Evolutionary conservation across 305 asterid species (phyloP), one percentile per base, ranked within the genome.

Genomic region (Plantago lanceolata): DNA sequence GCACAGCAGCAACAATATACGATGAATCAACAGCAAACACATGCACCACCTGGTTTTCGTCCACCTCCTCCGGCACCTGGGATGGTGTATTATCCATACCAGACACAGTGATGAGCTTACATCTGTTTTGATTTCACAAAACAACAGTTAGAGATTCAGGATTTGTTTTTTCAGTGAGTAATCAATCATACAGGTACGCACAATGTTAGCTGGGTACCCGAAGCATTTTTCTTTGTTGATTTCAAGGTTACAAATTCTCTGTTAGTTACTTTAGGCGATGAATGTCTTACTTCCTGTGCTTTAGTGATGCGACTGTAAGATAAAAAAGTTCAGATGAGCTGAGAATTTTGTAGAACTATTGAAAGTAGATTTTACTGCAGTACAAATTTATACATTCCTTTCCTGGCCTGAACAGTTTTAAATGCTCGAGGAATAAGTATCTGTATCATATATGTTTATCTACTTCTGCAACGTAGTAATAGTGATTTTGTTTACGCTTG

Each of bases 41-140:
- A 28, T 56, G 45, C 68, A 33, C 75, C 83, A 26, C 88, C 89
- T 21, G 70, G 73, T 78, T 85, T 80, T 69, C 85, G 81, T 53
- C 89, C 79, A 12, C 86, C 88, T 18, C 45, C 68, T 44, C 94
- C 78, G 69, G 74, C 81, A 5, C 85, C 95, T 21, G 93, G 95
- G 53, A 79, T 87, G 87, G 78, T 84, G 21, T 90, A 87, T 73
- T 87, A 81, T 15, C 88, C 90, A 6, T 81, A 77, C 68, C 83
- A 79, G 57, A 78, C 79, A 16, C 93, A 82, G 73, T 87, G 75
- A 85, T 35, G 18, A 55, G 43, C 50, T 61, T 56, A 52, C 61
- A 59, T 47, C 37, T 49, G 54, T 31, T 50, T 61, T 44, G 62
- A 18, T 50, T 15, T 35, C 28, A 47, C 44, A 15, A 15, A 43